phyloP scores from a whole-genome alignment of 495 filamentous ascomycete genomes.

The Aspergillus ostianus region DNA sequence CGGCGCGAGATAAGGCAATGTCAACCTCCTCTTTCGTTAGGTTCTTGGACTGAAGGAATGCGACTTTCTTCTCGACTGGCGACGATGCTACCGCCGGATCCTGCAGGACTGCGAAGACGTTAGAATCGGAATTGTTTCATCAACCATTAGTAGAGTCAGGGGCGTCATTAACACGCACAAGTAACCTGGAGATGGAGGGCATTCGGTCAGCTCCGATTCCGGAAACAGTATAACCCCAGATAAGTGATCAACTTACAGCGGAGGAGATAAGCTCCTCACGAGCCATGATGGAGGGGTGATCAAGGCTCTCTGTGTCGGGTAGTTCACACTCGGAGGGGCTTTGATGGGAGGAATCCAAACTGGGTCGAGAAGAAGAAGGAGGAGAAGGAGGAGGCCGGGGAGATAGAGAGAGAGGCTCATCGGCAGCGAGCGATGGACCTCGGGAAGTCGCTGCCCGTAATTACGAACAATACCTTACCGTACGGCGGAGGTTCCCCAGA shows the following conservation, averaged over 20 bases:
- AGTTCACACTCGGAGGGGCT: neutral
- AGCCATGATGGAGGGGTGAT: slow-evolving; percentile 54
- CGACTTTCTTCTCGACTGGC: slow-evolving; percentile 86
- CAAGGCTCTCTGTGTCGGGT: neutral
- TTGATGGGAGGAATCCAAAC: neutral
- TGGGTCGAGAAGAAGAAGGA: slow-evolving; percentile 10
- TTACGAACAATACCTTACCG: slow-evolving; percentile 8
- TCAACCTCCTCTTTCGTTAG: slow-evolving; percentile 94
- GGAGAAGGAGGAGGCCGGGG: slow-evolving; percentile 7
- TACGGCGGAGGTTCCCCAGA: slow-evolving; percentile 39
- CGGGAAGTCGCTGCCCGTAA: slow-evolving; percentile 29
- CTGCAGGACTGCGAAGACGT: slow-evolving; percentile 68
- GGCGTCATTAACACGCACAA: slow-evolving; percentile 24
- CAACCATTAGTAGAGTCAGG: slow-evolving; percentile 9
- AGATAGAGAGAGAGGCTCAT: slow-evolving; percentile 16
- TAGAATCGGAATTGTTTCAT: slow-evolving; percentile 12
- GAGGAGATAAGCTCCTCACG: slow-evolving; percentile 84
- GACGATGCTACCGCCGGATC: slow-evolving; percentile 88
- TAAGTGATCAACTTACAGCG: slow-evolving; percentile 56
- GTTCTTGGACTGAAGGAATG: slow-evolving; percentile 96
- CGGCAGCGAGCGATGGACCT: slow-evolving; percentile 35
- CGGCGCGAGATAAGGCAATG: slow-evolving; percentile 71
- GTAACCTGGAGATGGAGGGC: slow-evolving; percentile 33
- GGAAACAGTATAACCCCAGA: slow-evolving; percentile 8
- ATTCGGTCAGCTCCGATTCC: slow-evolving; percentile 23